Evolutionary conservation across 768 basidiomycete genomes (phyloP), one percentile per base, ranked within the genome.

Genomic region (Naganishia antarctica): DNA sequence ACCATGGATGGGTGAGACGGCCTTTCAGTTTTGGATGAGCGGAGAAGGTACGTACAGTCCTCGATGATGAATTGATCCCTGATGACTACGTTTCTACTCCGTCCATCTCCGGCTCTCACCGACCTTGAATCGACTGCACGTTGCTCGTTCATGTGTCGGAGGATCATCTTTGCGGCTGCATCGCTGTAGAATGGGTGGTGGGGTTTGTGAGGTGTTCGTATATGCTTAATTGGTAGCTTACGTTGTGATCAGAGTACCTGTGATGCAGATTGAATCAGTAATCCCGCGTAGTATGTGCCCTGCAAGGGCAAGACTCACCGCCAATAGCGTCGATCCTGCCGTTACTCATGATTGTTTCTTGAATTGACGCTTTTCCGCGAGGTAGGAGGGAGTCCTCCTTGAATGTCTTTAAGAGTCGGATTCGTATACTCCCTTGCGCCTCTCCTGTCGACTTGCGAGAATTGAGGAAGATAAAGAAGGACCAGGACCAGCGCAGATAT

Each of bases 111-210:
- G 3, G 53, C 53, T 37, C 53, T 37, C 21, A 57, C 37, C 3
- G 28, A n/a, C 13, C 53, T 12, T 21, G 53, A 57, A 18, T 57
- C 53, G 21, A 57, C 34, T 7, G 53, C 53, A 41, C 53, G 53
- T 57, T 57, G 53, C n/a, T 57, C 53, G 37, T 57, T 57, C 53
- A 57, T 57, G 23, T 57, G 53, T 21, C 53, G 53, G 32, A 57
- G 53, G 23, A 57, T 57, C 53, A 57, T 57, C 53, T 57, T 57
- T 16, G 53, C 53, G 15, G 53, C 53, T 34, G 53, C 28, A 40
- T 57, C 53, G 32, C 53, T 57, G 34, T 9, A 13, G 11, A 13
- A 31, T 13, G 2, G 21, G 4, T 11, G 31, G 18, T 50, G 18
- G 29, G 34, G 2, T 11, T 34, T 4, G 32, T 8, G 9, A 37